Evolutionary conservation across 2,329 filamentous ascomycete genomes (phyloP).

Genomic region (Macrophomina phaseolina): DNA sequence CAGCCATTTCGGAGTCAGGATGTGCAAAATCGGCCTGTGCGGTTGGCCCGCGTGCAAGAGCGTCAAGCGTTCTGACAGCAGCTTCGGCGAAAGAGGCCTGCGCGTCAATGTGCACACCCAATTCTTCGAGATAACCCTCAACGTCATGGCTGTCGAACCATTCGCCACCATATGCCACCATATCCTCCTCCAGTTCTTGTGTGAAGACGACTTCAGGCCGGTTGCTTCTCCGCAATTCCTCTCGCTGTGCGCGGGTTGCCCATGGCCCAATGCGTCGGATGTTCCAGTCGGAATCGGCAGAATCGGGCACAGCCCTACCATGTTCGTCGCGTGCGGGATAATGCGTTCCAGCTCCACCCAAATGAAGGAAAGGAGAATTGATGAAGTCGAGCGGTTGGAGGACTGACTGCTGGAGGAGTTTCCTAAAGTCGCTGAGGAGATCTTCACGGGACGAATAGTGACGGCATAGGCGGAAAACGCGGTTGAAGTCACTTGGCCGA

Average conservation of each 20-base stretch:
- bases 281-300: conserved; percentile 40
- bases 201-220: conserved; percentile 9
- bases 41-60: conserved; percentile 38
- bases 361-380: conserved; percentile 66
- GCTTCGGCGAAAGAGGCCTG: conserved; percentile 65
- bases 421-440: conserved; percentile 47
- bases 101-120: conserved; percentile 67
- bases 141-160: conserved; percentile 81
- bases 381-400: conserved; percentile 63
- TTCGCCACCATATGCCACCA: conserved; percentile 71
- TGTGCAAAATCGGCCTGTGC: background rate
- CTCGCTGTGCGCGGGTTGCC: conserved; percentile 10
- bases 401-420: conserved; percentile 45
- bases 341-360: conserved; percentile 73
- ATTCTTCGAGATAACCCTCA: conserved; percentile 71
- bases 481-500: conserved; percentile 41
- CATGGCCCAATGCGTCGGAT: conserved; percentile 39
- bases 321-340: conserved; percentile 53
- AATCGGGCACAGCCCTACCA: conserved; percentile 44
- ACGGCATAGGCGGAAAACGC: conserved; percentile 72
- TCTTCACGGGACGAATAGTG: conserved; percentile 57
- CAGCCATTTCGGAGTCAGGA: conserved; percentile 21
- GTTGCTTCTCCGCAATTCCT: background rate
- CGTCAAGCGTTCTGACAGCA: conserved; percentile 43
- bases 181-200: conserved; percentile 51